A percentile compares a stretch with the other conserved stretches of the same genome.
Conservation (phyloP, 768 basidiomycete species). For the Trametes cubensis region DNA sequence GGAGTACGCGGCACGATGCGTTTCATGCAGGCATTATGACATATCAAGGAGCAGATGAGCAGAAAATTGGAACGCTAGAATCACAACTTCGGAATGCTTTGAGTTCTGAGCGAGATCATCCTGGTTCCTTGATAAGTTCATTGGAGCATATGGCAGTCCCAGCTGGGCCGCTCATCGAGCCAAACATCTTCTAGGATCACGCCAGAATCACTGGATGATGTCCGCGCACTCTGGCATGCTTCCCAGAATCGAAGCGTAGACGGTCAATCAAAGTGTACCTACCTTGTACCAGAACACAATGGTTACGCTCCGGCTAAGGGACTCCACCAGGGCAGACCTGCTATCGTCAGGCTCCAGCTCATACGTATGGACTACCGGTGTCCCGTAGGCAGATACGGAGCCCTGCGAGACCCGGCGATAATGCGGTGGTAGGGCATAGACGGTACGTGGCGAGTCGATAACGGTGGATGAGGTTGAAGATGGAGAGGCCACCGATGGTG, state of each 20-base stretch:
- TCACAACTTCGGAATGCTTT: too few relatives aligned
- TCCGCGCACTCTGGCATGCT: too few relatives aligned
- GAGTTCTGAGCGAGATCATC: too few relatives aligned
- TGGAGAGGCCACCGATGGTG: neutral
- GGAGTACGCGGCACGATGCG: neutral
- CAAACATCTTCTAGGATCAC: too few relatives aligned
- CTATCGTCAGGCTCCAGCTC: conserved; percentile 10
- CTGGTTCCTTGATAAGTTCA: too few relatives aligned
- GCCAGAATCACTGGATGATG: too few relatives aligned
- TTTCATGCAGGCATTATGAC: neutral
- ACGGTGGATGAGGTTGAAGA: neutral
- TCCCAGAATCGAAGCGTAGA: neutral
- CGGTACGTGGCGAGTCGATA: neutral
- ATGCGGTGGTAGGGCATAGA: neutral
- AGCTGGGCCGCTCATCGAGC: too few relatives aligned
- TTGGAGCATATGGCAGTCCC: too few relatives aligned
- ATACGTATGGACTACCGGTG: neutral
- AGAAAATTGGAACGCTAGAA: too few relatives aligned
- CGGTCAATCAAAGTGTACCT: conserved; percentile 12
- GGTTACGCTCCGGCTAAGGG: conserved; percentile 57
- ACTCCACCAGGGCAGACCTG: conserved; percentile 33
- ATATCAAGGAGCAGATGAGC: too few relatives aligned
- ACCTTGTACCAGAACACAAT: conserved; percentile 75
- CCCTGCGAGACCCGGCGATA: conserved; percentile 1
- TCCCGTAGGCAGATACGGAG: neutral